Evolutionary conservation across 441 rosid genomes (phyloP).

Genomic region (Aleurites moluccanus): DNA sequence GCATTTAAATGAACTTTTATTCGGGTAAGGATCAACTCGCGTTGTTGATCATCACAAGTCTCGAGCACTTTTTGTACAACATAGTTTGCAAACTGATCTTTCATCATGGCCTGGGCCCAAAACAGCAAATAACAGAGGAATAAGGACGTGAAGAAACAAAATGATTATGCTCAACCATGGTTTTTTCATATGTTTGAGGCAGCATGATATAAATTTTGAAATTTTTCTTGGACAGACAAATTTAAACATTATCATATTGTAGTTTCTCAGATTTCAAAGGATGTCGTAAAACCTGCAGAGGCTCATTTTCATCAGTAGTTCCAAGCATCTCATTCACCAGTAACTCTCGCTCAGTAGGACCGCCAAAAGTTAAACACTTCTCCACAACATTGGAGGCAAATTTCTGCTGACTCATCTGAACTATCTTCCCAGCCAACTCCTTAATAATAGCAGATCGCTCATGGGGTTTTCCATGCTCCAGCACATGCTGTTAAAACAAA

Average conservation of each 20-base stretch:
- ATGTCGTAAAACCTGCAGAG: slow-evolving; percentile 60
- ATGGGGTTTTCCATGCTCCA: slow-evolving; percentile 70
- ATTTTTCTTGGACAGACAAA: neutral
- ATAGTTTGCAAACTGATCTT: slow-evolving; percentile 96
- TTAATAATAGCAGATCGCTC: slow-evolving; percentile 61
- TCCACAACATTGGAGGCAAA: slow-evolving; percentile 76
- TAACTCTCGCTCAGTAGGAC: slow-evolving; percentile 51
- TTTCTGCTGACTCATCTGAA: slow-evolving; percentile 83
- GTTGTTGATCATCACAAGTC: slow-evolving; percentile 92
- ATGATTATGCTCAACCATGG: no score
- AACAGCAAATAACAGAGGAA: neutral
- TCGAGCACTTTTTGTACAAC: slow-evolving; percentile 96
- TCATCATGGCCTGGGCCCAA: slow-evolving; percentile 87
- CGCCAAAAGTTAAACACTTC: slow-evolving; percentile 68
- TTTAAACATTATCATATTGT: neutral
- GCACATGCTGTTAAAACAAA: slow-evolving; percentile 55
- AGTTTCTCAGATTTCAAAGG: neutral
- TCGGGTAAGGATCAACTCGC: slow-evolving; percentile 85
- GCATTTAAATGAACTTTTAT: slow-evolving; percentile 93
- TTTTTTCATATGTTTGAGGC: neutral
- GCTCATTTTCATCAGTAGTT: slow-evolving; percentile 73
- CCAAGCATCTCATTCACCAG: slow-evolving; percentile 86
- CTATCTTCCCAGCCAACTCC: slow-evolving; percentile 67
- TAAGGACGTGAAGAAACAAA: neutral
- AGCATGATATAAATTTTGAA: neutral